Conservation (phyloP, 768 basidiomycete species). For the Hemileccinum rubropunctum region DNA sequence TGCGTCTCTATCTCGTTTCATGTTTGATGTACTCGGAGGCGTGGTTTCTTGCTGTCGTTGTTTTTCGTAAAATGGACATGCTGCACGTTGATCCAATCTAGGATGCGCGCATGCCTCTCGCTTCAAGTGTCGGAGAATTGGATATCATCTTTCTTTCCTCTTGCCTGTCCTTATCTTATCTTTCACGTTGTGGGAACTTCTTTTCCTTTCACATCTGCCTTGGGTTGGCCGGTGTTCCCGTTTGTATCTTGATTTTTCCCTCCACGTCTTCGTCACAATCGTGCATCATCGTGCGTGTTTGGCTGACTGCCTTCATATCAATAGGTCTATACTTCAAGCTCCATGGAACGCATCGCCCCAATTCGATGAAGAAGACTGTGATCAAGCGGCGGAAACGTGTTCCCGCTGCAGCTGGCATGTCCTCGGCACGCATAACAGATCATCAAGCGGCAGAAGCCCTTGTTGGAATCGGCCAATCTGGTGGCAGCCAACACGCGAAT, state of each 20-base stretch:
- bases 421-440: constrained; percentile 61
- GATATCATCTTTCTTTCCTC: constrained; percentile 19
- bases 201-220: constrained; percentile 14
- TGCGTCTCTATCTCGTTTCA: constrained; percentile 43
- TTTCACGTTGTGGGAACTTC: constrained; percentile 4
- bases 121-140: constrained; percentile 15
- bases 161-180: constrained; percentile 27
- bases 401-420: constrained; percentile 67
- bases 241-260: background rate
- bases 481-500: constrained; percentile 34
- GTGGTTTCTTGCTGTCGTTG: constrained; percentile 18
- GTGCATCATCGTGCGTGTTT: background rate
- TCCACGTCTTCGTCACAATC: background rate
- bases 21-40: constrained; percentile 22
- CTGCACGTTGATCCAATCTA: constrained; percentile 22
- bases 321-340: constrained; percentile 97
- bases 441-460: constrained; percentile 89
- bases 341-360: constrained; percentile 94
- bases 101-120: constrained; percentile 16
- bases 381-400: constrained; percentile 98
- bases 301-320: constrained; percentile 18
- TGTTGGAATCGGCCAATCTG: constrained; percentile 70
- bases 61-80: constrained; percentile 22
- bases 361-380: constrained; percentile 98
- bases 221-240: background rate